phyloP scores from a whole-genome alignment of 345 rosid species.

The Acer negundo region DNA sequence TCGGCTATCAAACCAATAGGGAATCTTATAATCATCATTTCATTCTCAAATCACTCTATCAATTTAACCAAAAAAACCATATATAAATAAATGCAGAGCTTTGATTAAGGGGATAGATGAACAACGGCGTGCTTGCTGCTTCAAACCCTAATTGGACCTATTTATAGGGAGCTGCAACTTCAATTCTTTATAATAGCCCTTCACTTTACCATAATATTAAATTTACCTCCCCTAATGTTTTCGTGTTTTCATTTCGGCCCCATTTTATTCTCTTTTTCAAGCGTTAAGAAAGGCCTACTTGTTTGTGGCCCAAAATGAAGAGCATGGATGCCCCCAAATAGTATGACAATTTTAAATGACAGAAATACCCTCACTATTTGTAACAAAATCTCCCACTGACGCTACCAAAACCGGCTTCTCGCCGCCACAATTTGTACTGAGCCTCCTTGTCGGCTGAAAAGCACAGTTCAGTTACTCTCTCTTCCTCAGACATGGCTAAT shows the following conservation, averaged over 20 bases:
- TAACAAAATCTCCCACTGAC: not conserved
- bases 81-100: not conserved
- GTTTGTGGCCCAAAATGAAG: conserved; percentile 5
- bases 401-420: not conserved
- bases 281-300: too few species aligned
- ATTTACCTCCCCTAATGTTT: not conserved
- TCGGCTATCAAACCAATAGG: conserved; percentile 62
- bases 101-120: not conserved
- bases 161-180: not conserved
- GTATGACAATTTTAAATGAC: not conserved
- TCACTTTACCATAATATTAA: not conserved
- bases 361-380: not conserved
- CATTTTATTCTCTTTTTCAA: too few species aligned
- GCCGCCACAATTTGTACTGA: not conserved
- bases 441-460: not conserved
- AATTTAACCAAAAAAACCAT: not conserved
- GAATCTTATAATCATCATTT: conserved; percentile 39
- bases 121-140: not conserved
- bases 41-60: conserved; percentile 26
- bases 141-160: conserved; percentile 3
- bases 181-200: not conserved
- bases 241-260: not conserved
- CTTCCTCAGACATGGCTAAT: conserved; percentile 10
- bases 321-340: not conserved
- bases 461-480: not conserved